Conservation (phyloP, 768 basidiomycete species). For the Xerocomellus chrysenteron region DNA sequence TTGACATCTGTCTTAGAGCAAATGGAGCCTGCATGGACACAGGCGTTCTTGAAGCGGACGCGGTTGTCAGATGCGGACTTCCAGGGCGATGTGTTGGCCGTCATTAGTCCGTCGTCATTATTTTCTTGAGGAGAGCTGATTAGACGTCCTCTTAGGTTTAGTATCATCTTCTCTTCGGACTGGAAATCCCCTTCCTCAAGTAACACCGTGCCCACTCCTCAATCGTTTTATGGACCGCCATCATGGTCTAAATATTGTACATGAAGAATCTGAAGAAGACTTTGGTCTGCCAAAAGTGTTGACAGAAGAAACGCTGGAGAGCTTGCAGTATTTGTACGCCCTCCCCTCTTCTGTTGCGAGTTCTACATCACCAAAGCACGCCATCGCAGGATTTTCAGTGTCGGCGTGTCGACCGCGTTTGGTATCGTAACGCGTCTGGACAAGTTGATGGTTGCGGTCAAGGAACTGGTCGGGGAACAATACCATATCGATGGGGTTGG, state of each 20-base stretch:
- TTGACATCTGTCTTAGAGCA: constrained; percentile 70
- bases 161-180: constrained; percentile 74
- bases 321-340: constrained; percentile 77
- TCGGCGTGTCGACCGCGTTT: constrained; percentile 69
- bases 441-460: constrained; percentile 74
- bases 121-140: not conserved
- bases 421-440: constrained; percentile 73
- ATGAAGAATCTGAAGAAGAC: constrained; percentile 70
- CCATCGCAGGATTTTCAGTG: constrained; percentile 57
- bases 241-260: constrained; percentile 65
- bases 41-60: constrained; percentile 72
- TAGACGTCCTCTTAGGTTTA: constrained; percentile 48
- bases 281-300: constrained; percentile 70
- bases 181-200: constrained; percentile 76
- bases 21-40: constrained; percentile 74
- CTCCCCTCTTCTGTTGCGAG: not conserved
- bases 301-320: constrained; percentile 69
- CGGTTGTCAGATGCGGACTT: constrained; percentile 77
- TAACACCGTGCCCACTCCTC: constrained; percentile 73
- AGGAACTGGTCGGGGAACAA: constrained; percentile 85
- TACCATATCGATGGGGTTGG: constrained; percentile 79
- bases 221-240: constrained; percentile 46
- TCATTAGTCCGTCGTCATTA: constrained; percentile 55
- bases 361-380: not conserved
- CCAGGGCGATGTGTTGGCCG: constrained; percentile 81